Evolutionary conservation across 1,284 basidiomycete genomes (phyloP).

Genomic region (Irpex sp.): DNA sequence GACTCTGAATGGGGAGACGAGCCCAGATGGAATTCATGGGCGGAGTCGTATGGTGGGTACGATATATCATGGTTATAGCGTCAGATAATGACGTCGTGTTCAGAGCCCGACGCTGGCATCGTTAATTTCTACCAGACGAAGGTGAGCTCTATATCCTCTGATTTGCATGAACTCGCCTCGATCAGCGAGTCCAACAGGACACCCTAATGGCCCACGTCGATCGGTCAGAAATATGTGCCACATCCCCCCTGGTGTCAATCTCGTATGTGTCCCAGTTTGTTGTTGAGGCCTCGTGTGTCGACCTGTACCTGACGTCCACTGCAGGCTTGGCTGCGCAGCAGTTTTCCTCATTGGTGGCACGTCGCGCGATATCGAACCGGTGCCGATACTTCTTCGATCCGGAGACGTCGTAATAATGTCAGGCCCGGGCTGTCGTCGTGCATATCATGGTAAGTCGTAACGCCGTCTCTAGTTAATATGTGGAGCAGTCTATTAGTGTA

Average conservation of each 20-base stretch:
- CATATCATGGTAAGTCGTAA: conserved; percentile 75
- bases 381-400: conserved; percentile 78
- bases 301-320: not conserved
- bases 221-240: conserved; percentile 83
- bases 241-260: conserved; percentile 85
- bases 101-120: conserved; percentile 90
- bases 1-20: conserved; percentile 47
- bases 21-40: conserved; percentile 58
- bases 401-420: conserved; percentile 94
- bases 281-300: not conserved
- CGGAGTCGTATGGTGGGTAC: conserved; percentile 65
- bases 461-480: not conserved
- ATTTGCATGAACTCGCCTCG: not conserved
- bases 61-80: not conserved
- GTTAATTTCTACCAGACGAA: conserved; percentile 88
- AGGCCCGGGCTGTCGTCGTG: conserved; percentile 76
- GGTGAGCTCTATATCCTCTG: conserved; percentile 27
- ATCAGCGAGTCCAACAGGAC: conserved; percentile 44
- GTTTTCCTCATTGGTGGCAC: conserved; percentile 86
- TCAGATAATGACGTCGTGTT: not conserved
- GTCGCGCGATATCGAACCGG: conserved; percentile 72
- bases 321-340: conserved; percentile 82
- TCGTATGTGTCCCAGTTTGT: conserved; percentile 52
- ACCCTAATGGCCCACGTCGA: conserved; percentile 94
- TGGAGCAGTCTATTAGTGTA: not conserved